phyloP scores from a whole-genome alignment of 805 yeast genomes.

The Candida pseudoglaebosa region DNA sequence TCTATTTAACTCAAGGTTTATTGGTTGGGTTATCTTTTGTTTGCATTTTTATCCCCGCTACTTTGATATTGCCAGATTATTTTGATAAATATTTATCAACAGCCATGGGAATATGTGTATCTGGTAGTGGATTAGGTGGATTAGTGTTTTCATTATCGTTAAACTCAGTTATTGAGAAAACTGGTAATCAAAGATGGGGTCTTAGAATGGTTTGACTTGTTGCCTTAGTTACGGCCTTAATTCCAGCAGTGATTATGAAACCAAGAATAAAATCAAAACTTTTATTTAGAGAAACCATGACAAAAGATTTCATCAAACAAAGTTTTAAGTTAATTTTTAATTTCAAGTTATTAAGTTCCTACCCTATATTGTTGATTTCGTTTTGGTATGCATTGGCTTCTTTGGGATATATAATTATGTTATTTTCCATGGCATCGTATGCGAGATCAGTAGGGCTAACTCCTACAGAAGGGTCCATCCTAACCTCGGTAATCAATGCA shows the following conservation, averaged over 20 bases:
- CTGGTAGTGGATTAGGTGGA: conserved; percentile 48
- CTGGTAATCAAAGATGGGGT: conserved; percentile 40
- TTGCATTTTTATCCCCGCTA: conserved; percentile 35
- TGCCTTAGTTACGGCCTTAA: conserved; percentile 22
- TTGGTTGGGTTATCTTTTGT: conserved; percentile 43
- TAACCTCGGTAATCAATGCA: conserved; percentile 31
- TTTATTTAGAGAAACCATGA: conserved; percentile 12
- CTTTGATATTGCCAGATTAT: conserved; percentile 42
- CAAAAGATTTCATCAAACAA: conserved; percentile 12
- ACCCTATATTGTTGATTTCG: conserved; percentile 18
- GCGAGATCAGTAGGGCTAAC: conserved; percentile 36
- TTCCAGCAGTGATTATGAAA: conserved; percentile 39
- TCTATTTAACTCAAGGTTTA: conserved; percentile 46
- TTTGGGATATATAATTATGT: conserved; percentile 26
- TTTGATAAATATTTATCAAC: conserved; percentile 38
- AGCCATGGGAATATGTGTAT: conserved; percentile 41
- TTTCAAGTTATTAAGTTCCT: conserved; percentile 17
- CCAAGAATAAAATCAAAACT: conserved; percentile 30
- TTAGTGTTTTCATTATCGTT: conserved; percentile 40
- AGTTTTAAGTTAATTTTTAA: conserved; percentile 30
- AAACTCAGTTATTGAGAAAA: conserved; percentile 28
- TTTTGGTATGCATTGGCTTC: conserved; percentile 29
- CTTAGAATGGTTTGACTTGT: conserved; percentile 32
- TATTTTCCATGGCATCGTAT: conserved; percentile 31
- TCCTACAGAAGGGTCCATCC: conserved; percentile 20